These are phyloP conservation scores for Tricholoma furcatifolium DNA, from an alignment of 768 basidiomycete genomes.

Conservation along the genomic window DNA sequence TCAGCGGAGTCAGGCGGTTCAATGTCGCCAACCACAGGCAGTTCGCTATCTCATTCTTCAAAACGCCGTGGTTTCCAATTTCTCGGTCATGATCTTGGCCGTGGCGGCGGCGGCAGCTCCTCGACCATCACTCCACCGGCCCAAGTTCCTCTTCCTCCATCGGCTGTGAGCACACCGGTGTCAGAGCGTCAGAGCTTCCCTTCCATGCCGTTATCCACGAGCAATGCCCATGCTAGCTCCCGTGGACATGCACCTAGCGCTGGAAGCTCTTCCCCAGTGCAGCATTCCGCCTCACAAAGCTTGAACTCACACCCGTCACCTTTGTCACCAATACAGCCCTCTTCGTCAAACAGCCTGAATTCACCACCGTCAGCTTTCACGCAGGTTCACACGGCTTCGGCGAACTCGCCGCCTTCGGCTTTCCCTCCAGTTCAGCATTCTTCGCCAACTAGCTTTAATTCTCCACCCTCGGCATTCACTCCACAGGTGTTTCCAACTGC, in stretches of 20 bases:
- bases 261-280: not conserved
- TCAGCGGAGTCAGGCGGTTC: conserved; percentile 19
- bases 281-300: conserved; percentile 5
- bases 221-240: conserved; percentile 7
- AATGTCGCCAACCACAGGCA: conserved; percentile 10
- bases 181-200: conserved; percentile 16
- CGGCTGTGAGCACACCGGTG: conserved; percentile 11
- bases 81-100: conserved; percentile 2
- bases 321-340: conserved; percentile 14
- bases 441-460: conserved; percentile 4
- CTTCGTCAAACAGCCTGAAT: conserved; percentile 5
- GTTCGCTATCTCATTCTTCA: conserved; percentile 15
- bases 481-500: conserved; percentile 10
- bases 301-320: conserved; percentile 3
- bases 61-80: conserved; percentile 15
- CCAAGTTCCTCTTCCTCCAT: conserved; percentile 11
- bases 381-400: conserved; percentile 8
- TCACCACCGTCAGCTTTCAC: conserved; percentile 13
- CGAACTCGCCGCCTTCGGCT: conserved; percentile 3
- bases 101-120: conserved; percentile 12
- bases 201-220: conserved; percentile 20
- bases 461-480: conserved; percentile 13
- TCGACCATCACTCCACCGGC: conserved; percentile 14
- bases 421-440: conserved; percentile 15
- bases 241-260: conserved; percentile 1